Evolutionary conservation across 2,329 filamentous ascomycete species (phyloP), one percentile per base, ranked within the genome.

Genomic region (Aureobasidium sp.): DNA sequence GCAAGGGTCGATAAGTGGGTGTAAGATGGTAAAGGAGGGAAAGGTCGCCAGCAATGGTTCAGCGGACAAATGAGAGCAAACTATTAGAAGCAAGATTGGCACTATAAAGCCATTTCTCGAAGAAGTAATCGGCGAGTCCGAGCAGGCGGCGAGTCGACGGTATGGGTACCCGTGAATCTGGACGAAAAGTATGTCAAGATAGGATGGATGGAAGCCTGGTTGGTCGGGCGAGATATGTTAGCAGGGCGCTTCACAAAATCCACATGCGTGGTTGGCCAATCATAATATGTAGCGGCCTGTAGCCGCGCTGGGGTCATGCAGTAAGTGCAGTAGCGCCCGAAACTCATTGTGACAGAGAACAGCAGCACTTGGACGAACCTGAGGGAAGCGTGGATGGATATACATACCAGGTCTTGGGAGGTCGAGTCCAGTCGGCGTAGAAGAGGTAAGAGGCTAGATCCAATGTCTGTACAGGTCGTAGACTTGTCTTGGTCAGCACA

Each of bases 31-130:
- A 34, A 61, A 61, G 59, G 59, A 61, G 16, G 27, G 42, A 21
- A 54, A 32, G 30, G 50, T 49, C 32, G 49, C 49, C 50, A 61
- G 59, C 42, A 41, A 61, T 55, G 42, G 7, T 54, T 49, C n/a
- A 49, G 42, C 45, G 42, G 59, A 48, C 59, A 39, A 55, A 48
- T 41, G 32, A 61, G 49, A 61, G 34, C 39, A 48, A 47, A 61
- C 1, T 48, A 53, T 48, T 41, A 53, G 10, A 48, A 34, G 49
- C 41, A 47, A 34, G 41, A 41, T 55, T 55, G 48, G 42, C 49
- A 25, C 49, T 61, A 54, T 61, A 61, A 61, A 54, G 49, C 48
- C 59, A 61, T 61, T 30, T 37, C 59, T 61, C 36, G 21, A 59
- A 50, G 36, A 4, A 59, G 57, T 21, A 47, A 59, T 59, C 57